Conservation (phyloP, 139 green algal species). For the Dunaliella primolecta region DNA sequence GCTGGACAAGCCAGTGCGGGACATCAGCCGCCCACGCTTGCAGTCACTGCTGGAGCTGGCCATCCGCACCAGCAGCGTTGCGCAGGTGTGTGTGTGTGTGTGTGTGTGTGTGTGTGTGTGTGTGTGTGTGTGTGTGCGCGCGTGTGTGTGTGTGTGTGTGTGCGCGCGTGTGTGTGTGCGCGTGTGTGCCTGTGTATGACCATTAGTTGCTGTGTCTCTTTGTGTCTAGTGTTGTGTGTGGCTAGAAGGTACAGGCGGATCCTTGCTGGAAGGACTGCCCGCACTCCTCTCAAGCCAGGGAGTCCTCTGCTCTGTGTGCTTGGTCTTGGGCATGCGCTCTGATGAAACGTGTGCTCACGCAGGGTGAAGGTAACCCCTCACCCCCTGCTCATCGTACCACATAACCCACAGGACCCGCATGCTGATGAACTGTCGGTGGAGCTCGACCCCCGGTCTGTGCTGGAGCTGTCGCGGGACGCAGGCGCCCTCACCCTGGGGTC, state of each 20-base stretch:
- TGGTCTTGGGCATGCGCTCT: too few relatives aligned
- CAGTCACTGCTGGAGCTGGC: slow-evolving; percentile 81
- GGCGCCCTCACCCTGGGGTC: not conserved
- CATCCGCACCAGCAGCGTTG: slow-evolving; percentile 13
- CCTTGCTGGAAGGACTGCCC: too few relatives aligned
- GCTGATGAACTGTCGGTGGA: slow-evolving; percentile 61
- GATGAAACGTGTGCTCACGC: too few relatives aligned
- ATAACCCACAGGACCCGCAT: slow-evolving; percentile 45
- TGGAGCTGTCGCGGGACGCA: slow-evolving; percentile 42
- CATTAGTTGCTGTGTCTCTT: too few relatives aligned
- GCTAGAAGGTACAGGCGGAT: too few relatives aligned
- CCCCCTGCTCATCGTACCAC: too few relatives aligned
- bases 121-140: not conserved
- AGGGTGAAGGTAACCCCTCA: too few relatives aligned
- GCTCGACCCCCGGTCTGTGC: slow-evolving; percentile 59
- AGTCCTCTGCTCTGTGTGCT: too few relatives aligned
- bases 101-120: not conserved
- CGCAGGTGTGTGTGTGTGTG: slow-evolving; percentile 6
- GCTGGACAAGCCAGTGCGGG: slow-evolving; percentile 48
- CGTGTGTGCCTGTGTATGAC: slow-evolving; percentile 2
- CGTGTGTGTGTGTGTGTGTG: not conserved
- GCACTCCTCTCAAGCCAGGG: too few relatives aligned
- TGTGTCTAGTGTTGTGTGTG: too few relatives aligned
- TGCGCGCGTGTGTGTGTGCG: not conserved
- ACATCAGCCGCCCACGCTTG: slow-evolving; percentile 68